Base-by-base conservation (phyloP, 2,329 filamentous ascomycete genomes). In the Phialemoniopsis sp. region DNA sequence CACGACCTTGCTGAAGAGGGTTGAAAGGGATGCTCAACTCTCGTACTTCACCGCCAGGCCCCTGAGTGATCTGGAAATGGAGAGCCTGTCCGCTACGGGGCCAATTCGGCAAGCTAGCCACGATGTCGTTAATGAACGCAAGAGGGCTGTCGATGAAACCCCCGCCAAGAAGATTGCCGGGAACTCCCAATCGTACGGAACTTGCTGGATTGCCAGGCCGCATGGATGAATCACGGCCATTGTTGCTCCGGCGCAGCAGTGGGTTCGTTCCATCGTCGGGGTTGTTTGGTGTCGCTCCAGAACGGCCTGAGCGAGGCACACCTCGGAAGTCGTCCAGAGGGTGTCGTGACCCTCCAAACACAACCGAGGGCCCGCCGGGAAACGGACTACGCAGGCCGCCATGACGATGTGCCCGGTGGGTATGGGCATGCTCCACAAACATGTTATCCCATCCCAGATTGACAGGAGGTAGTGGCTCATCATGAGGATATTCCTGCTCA, bases 181-280 rank as follows among this genome's bases (percentile, higher is more conserved):
- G 21, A 26, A 26, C 21, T 10, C 21, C 21, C 21, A 26, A 26
- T 26, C 21, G 21, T 10, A 26, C 21, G 10, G 21, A 26, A 26
- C 6, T 10, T 26, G 6, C 62, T 21, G 75, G 56, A 29, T 68
- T 63, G 30, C 64, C 60, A 33, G 66, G 64, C 35, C 76, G 75
- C 37, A 75, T 69, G 8, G 70, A 54, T 28, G 54, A 55, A 14
- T 80, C 73, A 40, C 66, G 64, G 17, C 56, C 59, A 18, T 62
- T 26, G 21, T 26, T 26, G 21, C 6, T 26, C 40, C 87, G 83
- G 47, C 89, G 85, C 39, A 97, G 78, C 12, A 97, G 72, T 32
- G 91, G 91, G 55, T 97, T 96, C 16, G 82, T 73, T 4, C 89
- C 89, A 56, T 96, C 90, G 47, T 95, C 89, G 28, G 76, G 73